These are phyloP conservation scores for Cichorium intybus DNA, from an alignment of 140 eudicot species.

Conservation along the genomic window DNA sequence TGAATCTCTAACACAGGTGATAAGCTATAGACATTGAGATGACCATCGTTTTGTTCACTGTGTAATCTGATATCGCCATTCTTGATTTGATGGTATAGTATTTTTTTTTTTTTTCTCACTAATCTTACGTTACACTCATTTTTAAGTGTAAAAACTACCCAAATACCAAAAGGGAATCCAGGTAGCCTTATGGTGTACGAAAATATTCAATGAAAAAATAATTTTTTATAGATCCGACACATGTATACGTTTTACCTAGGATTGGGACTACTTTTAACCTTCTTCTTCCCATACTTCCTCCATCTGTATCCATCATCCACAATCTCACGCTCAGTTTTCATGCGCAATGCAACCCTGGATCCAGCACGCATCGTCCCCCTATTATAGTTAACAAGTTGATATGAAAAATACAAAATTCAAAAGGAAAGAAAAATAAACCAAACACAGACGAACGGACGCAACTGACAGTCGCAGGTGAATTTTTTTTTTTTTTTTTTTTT, in stretches of 20 bases:
- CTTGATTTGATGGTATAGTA: neutral
- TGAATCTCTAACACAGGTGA: too few relatives aligned
- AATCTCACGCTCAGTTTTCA: conserved; percentile 11
- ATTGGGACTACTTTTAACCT: conserved; percentile 25
- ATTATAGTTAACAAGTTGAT: neutral
- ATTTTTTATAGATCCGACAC: neutral
- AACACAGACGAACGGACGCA: neutral
- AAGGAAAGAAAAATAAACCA: too few relatives aligned
- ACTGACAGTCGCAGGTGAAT: too few relatives aligned
- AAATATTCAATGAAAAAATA: too few relatives aligned
- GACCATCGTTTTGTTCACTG: neutral
- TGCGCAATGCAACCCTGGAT: conserved; percentile 16
- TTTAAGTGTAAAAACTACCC: neutral
- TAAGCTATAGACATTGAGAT: neutral
- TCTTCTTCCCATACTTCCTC: conserved; percentile 35
- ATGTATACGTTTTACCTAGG: conserved; percentile 15
- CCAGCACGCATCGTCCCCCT: neutral
- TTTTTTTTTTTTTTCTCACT: neutral
- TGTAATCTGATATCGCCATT: neutral
- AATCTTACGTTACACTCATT: neutral
- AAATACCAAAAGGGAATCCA: neutral
- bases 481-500: too few relatives aligned
- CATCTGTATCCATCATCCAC: conserved; percentile 30
- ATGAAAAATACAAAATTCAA: too few relatives aligned
- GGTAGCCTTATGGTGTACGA: neutral